phyloP scores from a whole-genome alignment of 2,329 filamentous ascomycete species.

The Pyricularia sp. region DNA sequence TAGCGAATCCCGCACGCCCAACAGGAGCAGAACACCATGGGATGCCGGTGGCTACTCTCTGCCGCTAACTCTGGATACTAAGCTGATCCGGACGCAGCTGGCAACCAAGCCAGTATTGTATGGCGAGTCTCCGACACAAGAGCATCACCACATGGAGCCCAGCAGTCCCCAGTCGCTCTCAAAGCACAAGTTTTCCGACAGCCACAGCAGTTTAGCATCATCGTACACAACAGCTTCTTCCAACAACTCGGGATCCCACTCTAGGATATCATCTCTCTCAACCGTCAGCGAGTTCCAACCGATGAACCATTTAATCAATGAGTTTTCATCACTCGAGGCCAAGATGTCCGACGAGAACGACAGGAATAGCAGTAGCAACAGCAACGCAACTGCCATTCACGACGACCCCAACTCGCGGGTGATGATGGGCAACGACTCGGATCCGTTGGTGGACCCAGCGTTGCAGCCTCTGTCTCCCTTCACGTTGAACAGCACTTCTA shows the following conservation, averaged over 20 bases:
- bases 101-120: constrained; percentile 14
- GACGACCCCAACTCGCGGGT: neutral
- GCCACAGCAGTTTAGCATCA: constrained; percentile 42
- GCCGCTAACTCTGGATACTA: constrained; percentile 29
- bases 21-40: constrained; percentile 37
- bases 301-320: constrained; percentile 21
- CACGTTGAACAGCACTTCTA: neutral
- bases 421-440: neutral
- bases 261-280: constrained; percentile 43
- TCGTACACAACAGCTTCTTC: constrained; percentile 35
- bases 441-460: neutral
- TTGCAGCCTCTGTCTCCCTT: constrained; percentile 1
- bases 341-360: constrained; percentile 17
- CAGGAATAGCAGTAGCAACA: neutral
- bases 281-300: constrained; percentile 34
- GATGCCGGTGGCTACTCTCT: constrained; percentile 40
- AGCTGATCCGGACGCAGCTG: constrained; percentile 16
- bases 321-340: constrained; percentile 27
- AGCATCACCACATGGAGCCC: constrained; percentile 8
- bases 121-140: constrained; percentile 13
- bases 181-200: constrained; percentile 37
- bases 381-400: neutral
- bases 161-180: constrained; percentile 23
- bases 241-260: constrained; percentile 33
- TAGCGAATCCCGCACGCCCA: constrained; percentile 19